Evolutionary conservation across 192 early-diverging fungal genomes (phyloP), one percentile per base, ranked within the genome.

Genomic region (Coemansia guatemalensis): DNA sequence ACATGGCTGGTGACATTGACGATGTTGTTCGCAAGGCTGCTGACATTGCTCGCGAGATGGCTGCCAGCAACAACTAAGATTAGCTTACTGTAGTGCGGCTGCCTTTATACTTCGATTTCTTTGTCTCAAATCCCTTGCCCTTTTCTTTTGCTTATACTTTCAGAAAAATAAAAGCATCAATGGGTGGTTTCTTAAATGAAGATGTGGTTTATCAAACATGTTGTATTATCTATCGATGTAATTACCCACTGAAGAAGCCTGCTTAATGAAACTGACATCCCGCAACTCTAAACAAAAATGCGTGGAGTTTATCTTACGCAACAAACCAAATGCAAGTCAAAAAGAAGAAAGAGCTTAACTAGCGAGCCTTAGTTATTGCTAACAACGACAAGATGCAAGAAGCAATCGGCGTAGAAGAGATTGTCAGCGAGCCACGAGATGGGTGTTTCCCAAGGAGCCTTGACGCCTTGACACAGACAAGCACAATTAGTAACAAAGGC

Each of bases 1-100:
- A 92, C 87, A 98, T 98, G 96, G 88, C 90, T 52, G 96, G 96
- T 84, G 92, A 95, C 83, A 92, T 98, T 68, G 90, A 93, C 56
- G 96, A 98, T 84, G 96, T 91, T 61, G 84, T 84, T 62, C 88
- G 87, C 83, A 95, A 95, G 88, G 94, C 94, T 51, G 93, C 84
- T 29, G 86, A 91, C 57, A 84, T 91, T 69, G 90, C 88, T 64
- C 86, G 86, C 82, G 86, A 86, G 71, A 75, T 83, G 82, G 78
- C 75, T 62, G 67, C 75, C 64, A 78, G 70, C 75, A 69, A 65
- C 75, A 74, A 69, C 73, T 69, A 69, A 69, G 39, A 53, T 9
- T 25, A 33, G 55, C 30, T 7, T 7, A 35, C 33, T 35, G 7
- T 35, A 11, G 11, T 35, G 33, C 33, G 33, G 33, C 33, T 35